These are phyloP conservation scores for Paracorniculantispora psalliotae DNA, from an alignment of 2,329 filamentous ascomycete species.

Conservation along the genomic window DNA sequence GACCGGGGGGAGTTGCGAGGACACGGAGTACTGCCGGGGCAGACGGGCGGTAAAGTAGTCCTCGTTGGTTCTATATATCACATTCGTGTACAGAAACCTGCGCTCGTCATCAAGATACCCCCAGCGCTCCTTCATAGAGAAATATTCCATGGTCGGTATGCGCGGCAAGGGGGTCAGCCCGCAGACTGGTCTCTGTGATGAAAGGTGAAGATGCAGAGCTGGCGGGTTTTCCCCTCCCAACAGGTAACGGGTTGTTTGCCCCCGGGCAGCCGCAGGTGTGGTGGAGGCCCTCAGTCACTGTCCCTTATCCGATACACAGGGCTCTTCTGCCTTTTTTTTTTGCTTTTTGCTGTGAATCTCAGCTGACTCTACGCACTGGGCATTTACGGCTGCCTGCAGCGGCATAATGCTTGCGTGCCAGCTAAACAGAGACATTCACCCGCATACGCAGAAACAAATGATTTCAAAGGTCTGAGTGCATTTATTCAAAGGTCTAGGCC, in stretches of 20 bases:
- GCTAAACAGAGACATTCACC: neutral
- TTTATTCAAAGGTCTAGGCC: neutral
- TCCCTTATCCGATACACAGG: neutral
- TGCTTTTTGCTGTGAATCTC: neutral
- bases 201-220: neutral
- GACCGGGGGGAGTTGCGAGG: neutral
- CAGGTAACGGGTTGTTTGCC: neutral
- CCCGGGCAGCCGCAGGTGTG: neutral
- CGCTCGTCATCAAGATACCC: neutral
- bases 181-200: neutral
- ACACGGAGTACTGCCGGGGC: neutral
- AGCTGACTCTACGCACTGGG: neutral
- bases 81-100: constrained; percentile 1
- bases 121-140: constrained; percentile 3
- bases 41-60: neutral
- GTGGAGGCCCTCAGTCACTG: neutral
- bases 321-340: neutral
- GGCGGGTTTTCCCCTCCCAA: neutral
- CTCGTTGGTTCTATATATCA: neutral
- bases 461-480: neutral
- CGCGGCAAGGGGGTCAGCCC: neutral
- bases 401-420: neutral
- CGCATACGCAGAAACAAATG: neutral
- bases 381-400: neutral
- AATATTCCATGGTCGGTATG: neutral